Evolutionary conservation across 257 asterid genomes (phyloP).

Genomic region (Capsicum pubescens): DNA sequence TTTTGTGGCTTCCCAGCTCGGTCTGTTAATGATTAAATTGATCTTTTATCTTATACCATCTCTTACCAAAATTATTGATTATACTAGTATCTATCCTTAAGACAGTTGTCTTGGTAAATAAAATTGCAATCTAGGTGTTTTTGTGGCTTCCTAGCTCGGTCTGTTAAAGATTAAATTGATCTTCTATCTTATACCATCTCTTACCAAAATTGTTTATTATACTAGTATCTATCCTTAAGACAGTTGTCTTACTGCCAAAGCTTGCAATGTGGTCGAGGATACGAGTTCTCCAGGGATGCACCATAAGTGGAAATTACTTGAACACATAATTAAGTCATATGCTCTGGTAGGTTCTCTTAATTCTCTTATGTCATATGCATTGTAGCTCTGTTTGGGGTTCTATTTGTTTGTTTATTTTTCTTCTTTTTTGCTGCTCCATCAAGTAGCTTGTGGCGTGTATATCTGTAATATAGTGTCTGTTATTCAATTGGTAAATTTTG

Average conservation of each 20-base stretch:
- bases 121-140: no score
- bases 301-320: background rate
- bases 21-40: background rate
- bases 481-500: conserved; percentile 3
- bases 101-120: background rate
- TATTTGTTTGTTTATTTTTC: background rate
- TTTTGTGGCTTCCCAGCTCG: background rate
- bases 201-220: no score
- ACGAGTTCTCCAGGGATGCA: background rate
- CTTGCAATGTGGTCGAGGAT: background rate
- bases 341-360: background rate
- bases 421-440: conserved; percentile 20
- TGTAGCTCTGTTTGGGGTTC: conserved; percentile 14
- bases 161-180: conserved; percentile 1
- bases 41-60: background rate
- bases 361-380: background rate
- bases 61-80: no score
- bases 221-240: no score
- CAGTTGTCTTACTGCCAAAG: background rate
- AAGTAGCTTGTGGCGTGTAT: conserved; percentile 16
- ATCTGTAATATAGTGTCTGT: conserved; percentile 28
- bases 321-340: background rate
- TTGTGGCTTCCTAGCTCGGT: no score
- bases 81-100: no score
- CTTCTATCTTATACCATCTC: background rate